Evolutionary conservation across 306 rosid species (phyloP), one percentile per base, ranked within the genome.

Genomic region (Quercus glauca): DNA sequence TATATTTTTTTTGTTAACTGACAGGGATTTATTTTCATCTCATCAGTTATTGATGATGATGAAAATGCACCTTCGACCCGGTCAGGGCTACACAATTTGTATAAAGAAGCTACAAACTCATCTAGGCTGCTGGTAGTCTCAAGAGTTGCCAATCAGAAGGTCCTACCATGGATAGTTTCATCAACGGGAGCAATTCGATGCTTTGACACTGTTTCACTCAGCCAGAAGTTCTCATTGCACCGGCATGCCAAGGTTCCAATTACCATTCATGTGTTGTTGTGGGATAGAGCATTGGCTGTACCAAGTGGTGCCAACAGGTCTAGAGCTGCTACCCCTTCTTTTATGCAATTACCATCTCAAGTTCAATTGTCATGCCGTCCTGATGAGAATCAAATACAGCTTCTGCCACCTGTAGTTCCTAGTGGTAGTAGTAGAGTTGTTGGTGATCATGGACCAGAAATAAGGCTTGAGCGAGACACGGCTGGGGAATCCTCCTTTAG

Each of bases 121-220:
- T 80, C 89, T 4, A 91, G 89, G 73, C 56, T 92, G 76, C 77
- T 94, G 69, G 93, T 92, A 59, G 89, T 94, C 55, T 94, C 97
- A 73, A 89, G 97, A 79, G 87, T 94, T 53, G 85, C 92, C 15
- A 94, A 92, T 73, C 93, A 92, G 78, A 94, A 92, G 75, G 94
- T 91, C 3, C 91, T 91, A 12, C 98, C 98, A 51, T 94, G 98
- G 98, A 82, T 94, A 89, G 97, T 91, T 18, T 92, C 98, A 29
- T 85, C 97, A 2, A 89, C 98, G 0, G 97, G 98, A 59, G 98
- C 98, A 26, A 84, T 94, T 77, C 79, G 97, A 81, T 94, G 98
- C 81, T 94, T 78, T 11, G 97, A 92, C 76, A 94, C 98, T 0
- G 91, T 92, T 74, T 92, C 98, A 8, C 84, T 94, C 6, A 92